A percentile compares a stretch with the other conserved stretches of the same genome.
These are phyloP conservation scores for Aspergillus hortae DNA, from an alignment of 2,329 filamentous ascomycete genomes.

Conservation along the genomic window DNA sequence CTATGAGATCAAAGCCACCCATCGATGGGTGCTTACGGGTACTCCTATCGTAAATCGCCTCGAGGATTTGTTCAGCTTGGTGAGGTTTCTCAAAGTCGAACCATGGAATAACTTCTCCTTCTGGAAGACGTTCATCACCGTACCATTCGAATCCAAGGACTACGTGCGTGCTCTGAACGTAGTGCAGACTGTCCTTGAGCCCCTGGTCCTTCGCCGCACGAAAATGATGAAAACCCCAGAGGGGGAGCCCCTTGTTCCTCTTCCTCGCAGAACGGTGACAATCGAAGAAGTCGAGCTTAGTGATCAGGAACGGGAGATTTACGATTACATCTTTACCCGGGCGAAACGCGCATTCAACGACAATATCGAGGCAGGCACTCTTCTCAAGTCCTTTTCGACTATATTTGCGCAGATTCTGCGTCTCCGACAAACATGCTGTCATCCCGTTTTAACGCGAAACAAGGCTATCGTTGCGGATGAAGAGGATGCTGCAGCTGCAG, in stretches of 20 bases:
- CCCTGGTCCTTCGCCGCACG: conserved; percentile 87
- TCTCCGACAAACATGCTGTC: conserved; percentile 89
- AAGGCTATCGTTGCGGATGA: conserved; percentile 82
- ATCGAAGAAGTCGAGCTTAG: conserved; percentile 86
- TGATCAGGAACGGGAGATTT: conserved; percentile 80
- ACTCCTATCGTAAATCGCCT: conserved; percentile 96
- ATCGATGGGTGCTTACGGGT: conserved; percentile 90
- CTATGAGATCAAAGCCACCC: conserved; percentile 78
- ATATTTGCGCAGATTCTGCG: conserved; percentile 96
- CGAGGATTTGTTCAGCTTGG: conserved; percentile 89
- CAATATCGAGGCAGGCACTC: conserved; percentile 85
- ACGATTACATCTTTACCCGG: conserved; percentile 80
- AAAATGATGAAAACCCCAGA: conserved; percentile 98
- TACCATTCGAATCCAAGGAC: conserved; percentile 93
- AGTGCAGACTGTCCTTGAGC: conserved; percentile 93
- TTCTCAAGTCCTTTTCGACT: conserved; percentile 93
- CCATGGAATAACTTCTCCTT: conserved; percentile 99
- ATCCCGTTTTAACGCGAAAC: conserved; percentile 85
- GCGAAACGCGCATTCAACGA: conserved; percentile 81
- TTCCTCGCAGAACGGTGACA: conserved; percentile 77
- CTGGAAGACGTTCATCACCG: conserved; percentile 98
- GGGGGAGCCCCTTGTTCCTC: conserved; percentile 73
- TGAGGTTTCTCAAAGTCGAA: conserved; percentile 88
- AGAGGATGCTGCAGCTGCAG: conserved; percentile 72
- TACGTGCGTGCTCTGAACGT: conserved; percentile 92